These are phyloP conservation scores for Micractinium sp. DNA, from an alignment of 139 green algal species.

Conservation along the genomic window DNA sequence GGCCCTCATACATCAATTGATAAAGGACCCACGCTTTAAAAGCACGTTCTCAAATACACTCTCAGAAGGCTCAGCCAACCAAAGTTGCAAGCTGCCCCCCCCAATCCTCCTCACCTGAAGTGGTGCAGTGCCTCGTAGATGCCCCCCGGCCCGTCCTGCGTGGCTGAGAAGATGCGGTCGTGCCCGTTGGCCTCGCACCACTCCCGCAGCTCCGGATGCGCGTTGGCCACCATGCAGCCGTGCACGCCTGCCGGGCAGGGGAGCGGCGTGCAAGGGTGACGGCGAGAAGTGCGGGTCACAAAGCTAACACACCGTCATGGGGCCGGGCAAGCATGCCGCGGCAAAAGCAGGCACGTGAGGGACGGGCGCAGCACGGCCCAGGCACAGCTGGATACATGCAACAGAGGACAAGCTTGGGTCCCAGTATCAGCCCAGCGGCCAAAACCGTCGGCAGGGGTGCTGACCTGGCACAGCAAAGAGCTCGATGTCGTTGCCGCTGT, in stretches of 20 bases:
- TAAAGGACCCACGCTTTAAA: too few species aligned
- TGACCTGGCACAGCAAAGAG: constrained; percentile 83
- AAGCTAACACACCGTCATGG: too few species aligned
- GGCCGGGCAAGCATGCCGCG: neutral
- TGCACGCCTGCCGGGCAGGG: constrained; percentile 54
- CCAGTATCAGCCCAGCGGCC: neutral
- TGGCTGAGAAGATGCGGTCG: constrained; percentile 64
- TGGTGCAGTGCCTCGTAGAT: constrained; percentile 86
- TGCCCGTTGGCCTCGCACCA: constrained; percentile 62
- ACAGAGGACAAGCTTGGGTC: too few species aligned
- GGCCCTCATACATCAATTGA: too few species aligned
- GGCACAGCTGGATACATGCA: too few species aligned
- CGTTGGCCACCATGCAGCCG: constrained; percentile 90
- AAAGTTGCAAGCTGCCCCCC: too few species aligned
- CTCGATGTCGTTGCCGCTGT: constrained; percentile 95
- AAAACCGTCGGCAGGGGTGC: constrained; percentile 53
- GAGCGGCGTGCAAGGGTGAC: neutral
- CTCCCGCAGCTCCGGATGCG: constrained; percentile 82
- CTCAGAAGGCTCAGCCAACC: too few species aligned
- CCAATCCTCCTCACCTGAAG: constrained; percentile 53
- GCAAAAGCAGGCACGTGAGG: neutral
- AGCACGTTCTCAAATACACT: too few species aligned
- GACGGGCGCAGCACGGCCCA: too few species aligned
- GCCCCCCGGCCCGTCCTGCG: constrained; percentile 79
- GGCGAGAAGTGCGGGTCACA: neutral